phyloP scores from a whole-genome alignment of 805 yeast genomes.

The Spathaspora girioi region DNA sequence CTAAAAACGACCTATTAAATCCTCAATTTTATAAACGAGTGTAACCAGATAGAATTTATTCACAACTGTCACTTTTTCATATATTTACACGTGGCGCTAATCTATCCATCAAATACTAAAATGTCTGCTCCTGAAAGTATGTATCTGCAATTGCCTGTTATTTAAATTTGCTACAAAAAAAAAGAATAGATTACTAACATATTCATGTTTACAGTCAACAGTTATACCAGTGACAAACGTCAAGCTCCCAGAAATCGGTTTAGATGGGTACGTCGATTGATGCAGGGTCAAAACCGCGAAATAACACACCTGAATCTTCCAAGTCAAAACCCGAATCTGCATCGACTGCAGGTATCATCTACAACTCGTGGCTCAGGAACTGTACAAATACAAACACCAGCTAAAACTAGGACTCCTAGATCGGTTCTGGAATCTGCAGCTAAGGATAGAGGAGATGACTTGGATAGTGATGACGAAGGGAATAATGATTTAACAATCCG shows the following conservation, averaged over 20 bases:
- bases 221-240: constrained; percentile 18
- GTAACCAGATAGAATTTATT: neutral
- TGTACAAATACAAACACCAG: neutral
- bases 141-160: neutral
- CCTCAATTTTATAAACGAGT: neutral
- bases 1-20: neutral
- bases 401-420: neutral
- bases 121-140: constrained; percentile 8
- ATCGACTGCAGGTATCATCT: neutral
- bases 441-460: neutral
- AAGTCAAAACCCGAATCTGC: neutral
- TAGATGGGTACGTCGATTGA: constrained; percentile 39
- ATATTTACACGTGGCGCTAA: neutral
- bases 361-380: neutral
- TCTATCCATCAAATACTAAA: neutral
- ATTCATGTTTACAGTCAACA: constrained; percentile 1
- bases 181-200: neutral
- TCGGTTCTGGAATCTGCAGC: neutral
- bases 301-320: neutral
- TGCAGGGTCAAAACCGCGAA: constrained; percentile 18
- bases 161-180: neutral
- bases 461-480: neutral
- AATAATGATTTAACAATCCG: neutral
- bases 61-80: neutral
- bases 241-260: constrained; percentile 27